phyloP scores from a whole-genome alignment of 2,329 filamentous ascomycete genomes.

The Cladophialophora carrionii region DNA sequence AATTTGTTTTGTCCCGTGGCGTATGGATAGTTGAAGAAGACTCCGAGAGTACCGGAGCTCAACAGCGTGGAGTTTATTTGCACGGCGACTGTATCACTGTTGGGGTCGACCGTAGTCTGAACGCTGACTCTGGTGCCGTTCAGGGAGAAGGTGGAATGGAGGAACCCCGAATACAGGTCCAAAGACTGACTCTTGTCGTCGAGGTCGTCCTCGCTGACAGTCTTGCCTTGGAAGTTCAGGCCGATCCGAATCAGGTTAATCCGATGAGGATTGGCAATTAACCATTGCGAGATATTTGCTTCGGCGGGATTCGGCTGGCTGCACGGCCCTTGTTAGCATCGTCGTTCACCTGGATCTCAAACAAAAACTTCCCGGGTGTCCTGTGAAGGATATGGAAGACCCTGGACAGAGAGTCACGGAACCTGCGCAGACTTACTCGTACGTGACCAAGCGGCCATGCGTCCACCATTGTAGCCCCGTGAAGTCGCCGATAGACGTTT shows the following conservation, averaged over 20 bases:
- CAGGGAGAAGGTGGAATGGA: conserved; percentile 52
- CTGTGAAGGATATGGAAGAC: background rate
- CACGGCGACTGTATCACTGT: conserved; percentile 54
- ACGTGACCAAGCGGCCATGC: conserved; percentile 3
- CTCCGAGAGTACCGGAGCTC: conserved; percentile 44
- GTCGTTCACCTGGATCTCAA: background rate
- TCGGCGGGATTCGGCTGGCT: conserved; percentile 9
- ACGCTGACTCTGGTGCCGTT: conserved; percentile 48
- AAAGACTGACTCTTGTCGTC: conserved; percentile 49
- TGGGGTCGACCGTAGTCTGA: conserved; percentile 52
- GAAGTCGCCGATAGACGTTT: conserved; percentile 15
- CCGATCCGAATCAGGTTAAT: conserved; percentile 12
- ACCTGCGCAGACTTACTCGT: background rate
- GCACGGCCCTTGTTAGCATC: background rate
- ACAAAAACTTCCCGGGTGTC: background rate
- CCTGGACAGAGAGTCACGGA: background rate
- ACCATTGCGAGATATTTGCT: conserved; percentile 14
- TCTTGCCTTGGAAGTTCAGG: conserved; percentile 1
- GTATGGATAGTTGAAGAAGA: conserved; percentile 60
- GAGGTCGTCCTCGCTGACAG: conserved; percentile 43
- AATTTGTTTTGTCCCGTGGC: conserved; percentile 56
- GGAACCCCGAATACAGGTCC: conserved; percentile 55
- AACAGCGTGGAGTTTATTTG: conserved; percentile 51
- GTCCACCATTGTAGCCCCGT: conserved; percentile 14
- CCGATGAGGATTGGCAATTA: conserved; percentile 15